Percentiles rank a stretch among this genome's conserved stretches.
Conservation (phyloP, 768 basidiomycete species). For the Tricholoma sp. region DNA sequence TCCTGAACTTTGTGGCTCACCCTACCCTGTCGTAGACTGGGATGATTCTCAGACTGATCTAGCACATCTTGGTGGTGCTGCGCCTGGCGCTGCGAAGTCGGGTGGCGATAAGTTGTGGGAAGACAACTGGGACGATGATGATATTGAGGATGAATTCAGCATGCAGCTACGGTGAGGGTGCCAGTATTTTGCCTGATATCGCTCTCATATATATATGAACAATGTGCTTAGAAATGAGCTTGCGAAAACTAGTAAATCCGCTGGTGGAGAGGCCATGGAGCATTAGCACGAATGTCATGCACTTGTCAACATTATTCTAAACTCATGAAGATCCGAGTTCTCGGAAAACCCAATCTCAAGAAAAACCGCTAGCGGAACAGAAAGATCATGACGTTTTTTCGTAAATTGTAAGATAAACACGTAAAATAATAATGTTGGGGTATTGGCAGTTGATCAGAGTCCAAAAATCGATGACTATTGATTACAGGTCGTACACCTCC, state of each 20-base stretch:
- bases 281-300: conserved; percentile 28
- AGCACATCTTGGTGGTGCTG: conserved; percentile 68
- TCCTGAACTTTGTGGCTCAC: background rate
- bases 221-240: conserved; percentile 50
- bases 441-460: too few relatives aligned
- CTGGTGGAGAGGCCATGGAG: conserved; percentile 48
- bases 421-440: background rate
- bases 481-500: background rate
- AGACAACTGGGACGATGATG: conserved; percentile 99
- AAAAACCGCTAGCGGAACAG: background rate
- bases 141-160: conserved; percentile 96
- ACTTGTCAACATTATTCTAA: background rate
- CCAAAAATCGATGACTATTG: background rate
- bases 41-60: conserved; percentile 82
- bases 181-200: background rate
- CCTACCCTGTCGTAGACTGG: conserved; percentile 56
- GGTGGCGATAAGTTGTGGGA: conserved; percentile 95
- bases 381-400: background rate
- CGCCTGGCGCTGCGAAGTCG: conserved; percentile 71
- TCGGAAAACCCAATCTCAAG: background rate
- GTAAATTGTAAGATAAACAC: background rate
- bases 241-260: conserved; percentile 46
- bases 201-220: background rate
- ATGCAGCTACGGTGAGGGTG: conserved; percentile 82
- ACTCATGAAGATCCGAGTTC: background rate